Base-by-base conservation (phyloP, 805 yeast species). In the Cyberlindnera mycetangii region DNA sequence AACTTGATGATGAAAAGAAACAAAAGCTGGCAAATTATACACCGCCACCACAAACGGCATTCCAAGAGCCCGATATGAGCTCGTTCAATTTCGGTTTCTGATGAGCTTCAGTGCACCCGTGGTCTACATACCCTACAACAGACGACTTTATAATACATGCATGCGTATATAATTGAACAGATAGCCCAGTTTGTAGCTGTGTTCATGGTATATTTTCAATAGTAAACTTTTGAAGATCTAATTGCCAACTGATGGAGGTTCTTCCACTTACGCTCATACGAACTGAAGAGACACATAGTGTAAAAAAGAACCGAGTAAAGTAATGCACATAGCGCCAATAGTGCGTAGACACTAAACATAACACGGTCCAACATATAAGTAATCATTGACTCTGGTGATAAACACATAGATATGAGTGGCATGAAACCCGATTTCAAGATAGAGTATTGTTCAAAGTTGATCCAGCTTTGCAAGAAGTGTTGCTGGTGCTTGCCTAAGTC, bases 11-110 rank as follows among this genome's bases (percentile, higher is more conserved):
- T 2, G 39, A 33, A 10, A 35, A 39, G 17, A 31, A 32, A 37
- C 41, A 47, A 16, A 48, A 34, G 18, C 32, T 39, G 6, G 45
- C 39, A 9, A 45, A 47, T 17, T 37, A 44, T 21, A 45, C 51
- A 1, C 51, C 59, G 15, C 80, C 84, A 1, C 82, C 83, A 4
- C 67, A 70, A n/a, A 61, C 70, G 3, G 76, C 74, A 28, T 82
- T 81, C 59, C 75, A 72, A 45, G 90, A 83, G 55, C 88, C 90
- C 0, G 89, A 85, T 56, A 82, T 85, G 89, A 79, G 84, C 59
- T 75, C 87, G 0, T 83, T 83, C 55, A 74, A 73, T 42, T 83
- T 83, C 57, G 78, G 74, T 10, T 60, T 58, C 35, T 60, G 40
- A 44, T n/a, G n/a, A n/a, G n/a, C n/a, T n/a, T n/a, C n/a, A n/a